These are phyloP conservation scores for Alternaria ventricosa DNA, from an alignment of 2,329 filamentous ascomycete genomes.

Conservation along the genomic window DNA sequence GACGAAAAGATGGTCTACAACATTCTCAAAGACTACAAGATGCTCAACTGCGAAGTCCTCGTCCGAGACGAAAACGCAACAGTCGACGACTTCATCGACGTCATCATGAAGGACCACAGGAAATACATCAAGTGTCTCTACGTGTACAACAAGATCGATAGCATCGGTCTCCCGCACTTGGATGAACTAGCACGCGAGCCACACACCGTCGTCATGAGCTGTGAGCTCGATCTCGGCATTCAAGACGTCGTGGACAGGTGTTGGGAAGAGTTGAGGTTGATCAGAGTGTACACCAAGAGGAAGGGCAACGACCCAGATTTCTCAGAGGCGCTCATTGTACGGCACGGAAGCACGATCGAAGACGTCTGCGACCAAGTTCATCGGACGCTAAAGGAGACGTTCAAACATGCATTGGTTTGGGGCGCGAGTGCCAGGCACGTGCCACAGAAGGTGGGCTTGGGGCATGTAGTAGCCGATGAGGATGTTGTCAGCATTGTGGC, in stretches of 20 bases:
- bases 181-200: conserved; percentile 91
- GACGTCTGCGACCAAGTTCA: conserved; percentile 98
- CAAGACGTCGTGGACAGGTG: conserved; percentile 92
- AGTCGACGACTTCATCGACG: conserved; percentile 98
- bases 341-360: conserved; percentile 86
- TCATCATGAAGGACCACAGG: conserved; percentile 98
- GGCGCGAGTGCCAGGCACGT: conserved; percentile 94
- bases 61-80: conserved; percentile 92
- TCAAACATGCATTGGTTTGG: conserved; percentile 99
- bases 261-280: conserved; percentile 90
- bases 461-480: conserved; percentile 76
- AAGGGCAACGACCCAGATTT: conserved; percentile 93
- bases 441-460: conserved; percentile 88
- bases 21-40: conserved; percentile 97
- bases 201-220: conserved; percentile 95
- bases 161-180: conserved; percentile 89
- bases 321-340: conserved; percentile 87
- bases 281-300: conserved; percentile 87
- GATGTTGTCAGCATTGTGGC: conserved; percentile 71
- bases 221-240: conserved; percentile 92
- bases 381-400: conserved; percentile 92
- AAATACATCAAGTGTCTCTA: conserved; percentile 96
- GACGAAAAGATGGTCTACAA: conserved; percentile 99
- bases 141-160: conserved; percentile 99
- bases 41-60: conserved; percentile 95